Base-by-base conservation (phyloP, 2,329 filamentous ascomycete species). In the Xylariales sp. region DNA sequence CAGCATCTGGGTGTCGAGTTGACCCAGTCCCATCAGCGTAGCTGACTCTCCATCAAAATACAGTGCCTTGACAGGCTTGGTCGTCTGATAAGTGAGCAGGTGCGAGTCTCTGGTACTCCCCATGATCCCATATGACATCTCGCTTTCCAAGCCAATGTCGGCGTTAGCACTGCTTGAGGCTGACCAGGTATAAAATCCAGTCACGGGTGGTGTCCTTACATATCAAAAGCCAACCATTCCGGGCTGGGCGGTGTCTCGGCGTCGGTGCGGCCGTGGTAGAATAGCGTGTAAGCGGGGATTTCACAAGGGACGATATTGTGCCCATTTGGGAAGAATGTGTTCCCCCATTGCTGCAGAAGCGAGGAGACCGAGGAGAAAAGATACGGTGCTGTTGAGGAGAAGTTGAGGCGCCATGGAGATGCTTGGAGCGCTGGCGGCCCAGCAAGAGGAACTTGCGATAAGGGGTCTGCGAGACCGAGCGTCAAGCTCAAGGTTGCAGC, bases 41-140 rank as follows among this genome's bases (percentile, higher is more conserved):
- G 70, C 71, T 8, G 62, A 68, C 49, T 68, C 64, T 33, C 70
- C 71, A 49, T 75, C 71, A 40, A 75, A 72, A 46, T 74, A 73
- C 5, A 74, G 51, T 20, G 62, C 63, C 39, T 58, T 61, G 7
- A 66, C 52, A 8, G 58, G 52, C 5, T 61, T 62, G 14, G 59
- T 67, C 1, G 67, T 69, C 45, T 72, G 63, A 48, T 70, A 75
- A 2, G 66, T 72, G 25, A 73, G 56, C 55, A 74, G 56, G 41
- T 65, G 63, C 7, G 65, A 67, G 35, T 66, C 52, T 23, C 61
- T 56, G 17, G 57, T 55, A 1, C 54, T 55, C 15, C 70, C 70
- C 62, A 72, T 72, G 43, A 75, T 74, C 5, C 66, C 67, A 45
- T 74, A 74, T n/a, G 68, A 61, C 70, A 74, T 74, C 40, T 68